phyloP scores from a whole-genome alignment of 805 yeast species.

The Priceomyces fermenticarens region DNA sequence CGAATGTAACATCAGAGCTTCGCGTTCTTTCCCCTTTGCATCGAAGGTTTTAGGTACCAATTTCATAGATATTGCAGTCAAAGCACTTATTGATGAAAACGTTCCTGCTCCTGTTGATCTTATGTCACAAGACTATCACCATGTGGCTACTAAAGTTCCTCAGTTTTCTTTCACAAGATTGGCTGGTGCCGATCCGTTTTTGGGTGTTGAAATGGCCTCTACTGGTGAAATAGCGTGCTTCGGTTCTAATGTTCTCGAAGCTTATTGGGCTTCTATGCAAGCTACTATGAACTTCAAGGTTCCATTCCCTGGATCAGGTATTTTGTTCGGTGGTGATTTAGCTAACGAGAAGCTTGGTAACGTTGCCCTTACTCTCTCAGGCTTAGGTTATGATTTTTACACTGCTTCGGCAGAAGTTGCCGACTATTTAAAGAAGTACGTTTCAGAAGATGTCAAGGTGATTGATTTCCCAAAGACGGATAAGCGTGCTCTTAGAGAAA shows the following conservation, averaged over 20 bases:
- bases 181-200: slow-evolving; percentile 98
- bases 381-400: slow-evolving; percentile 78
- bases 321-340: slow-evolving; percentile 93
- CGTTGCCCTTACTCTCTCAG: slow-evolving; percentile 67
- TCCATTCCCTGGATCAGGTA: slow-evolving; percentile 86
- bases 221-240: slow-evolving; percentile 99
- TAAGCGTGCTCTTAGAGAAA: slow-evolving; percentile 89
- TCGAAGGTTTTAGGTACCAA: slow-evolving; percentile 94
- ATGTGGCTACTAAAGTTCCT: slow-evolving; percentile 92
- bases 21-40: slow-evolving; percentile 98
- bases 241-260: slow-evolving; percentile 80
- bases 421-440: slow-evolving; percentile 51
- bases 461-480: slow-evolving; percentile 92
- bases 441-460: slow-evolving; percentile 50
- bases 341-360: slow-evolving; percentile 64
- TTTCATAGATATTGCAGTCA: slow-evolving; percentile 92
- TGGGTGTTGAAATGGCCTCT: slow-evolving; percentile 99
- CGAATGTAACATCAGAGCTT: slow-evolving; percentile 98
- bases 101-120: slow-evolving; percentile 79
- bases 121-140: slow-evolving; percentile 70
- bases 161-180: slow-evolving; percentile 97
- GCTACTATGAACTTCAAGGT: slow-evolving; percentile 95
- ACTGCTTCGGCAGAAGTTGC: slow-evolving; percentile 74
- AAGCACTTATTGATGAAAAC: slow-evolving; percentile 71
- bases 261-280: slow-evolving; percentile 97